Evolutionary conservation across 441 rosid species (phyloP), one percentile per base, ranked within the genome.

Genomic region (Gossypium gossypioides): DNA sequence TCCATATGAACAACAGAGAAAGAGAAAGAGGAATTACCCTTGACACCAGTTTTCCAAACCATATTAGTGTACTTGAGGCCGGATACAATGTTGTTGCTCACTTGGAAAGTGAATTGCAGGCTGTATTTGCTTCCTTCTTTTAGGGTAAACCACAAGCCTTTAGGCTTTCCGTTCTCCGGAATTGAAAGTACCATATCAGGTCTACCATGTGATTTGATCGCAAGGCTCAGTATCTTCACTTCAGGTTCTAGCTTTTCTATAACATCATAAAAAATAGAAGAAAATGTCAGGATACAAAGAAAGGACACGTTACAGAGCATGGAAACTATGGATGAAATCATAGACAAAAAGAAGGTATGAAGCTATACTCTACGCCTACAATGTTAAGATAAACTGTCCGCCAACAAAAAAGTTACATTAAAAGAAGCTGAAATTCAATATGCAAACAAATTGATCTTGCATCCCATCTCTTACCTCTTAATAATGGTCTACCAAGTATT

Each of bases 11-110:
- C 8, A 42, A 73, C 32, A 29, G 42, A 12, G 24, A 44, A 40
- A 70, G 50, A 68, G 27, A 16, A 10, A 27, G n/a, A 68, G 16
- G 67, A 32, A 25, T 70, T 81, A 85, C 88, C 88, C 73, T 79
- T 85, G 37, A 85, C 76, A 65, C 86, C 88, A 51, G 88, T 79
- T 81, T 83, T 85, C 88, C 88, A 85, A 18, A 85, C 88, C 9
- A 82, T 76, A 62, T 85, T 81, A 68, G 76, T 81, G 77, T 82
- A 85, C 77, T 57, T 82, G 81, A 85, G 86, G 16, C 88, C 88
- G 0, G 88, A 76, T 3, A 85, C 88, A 0, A 85, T 82, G 80
- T 82, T 85, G 78, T 84, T 82, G 80, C 76, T 73, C 59, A 84
- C 87, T 69, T 77, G 79, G 78, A 84, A 84, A 60, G 81, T 74